Conservation (phyloP, 2,329 filamentous ascomycete genomes). For the Calonectria pseudoturangicola region DNA sequence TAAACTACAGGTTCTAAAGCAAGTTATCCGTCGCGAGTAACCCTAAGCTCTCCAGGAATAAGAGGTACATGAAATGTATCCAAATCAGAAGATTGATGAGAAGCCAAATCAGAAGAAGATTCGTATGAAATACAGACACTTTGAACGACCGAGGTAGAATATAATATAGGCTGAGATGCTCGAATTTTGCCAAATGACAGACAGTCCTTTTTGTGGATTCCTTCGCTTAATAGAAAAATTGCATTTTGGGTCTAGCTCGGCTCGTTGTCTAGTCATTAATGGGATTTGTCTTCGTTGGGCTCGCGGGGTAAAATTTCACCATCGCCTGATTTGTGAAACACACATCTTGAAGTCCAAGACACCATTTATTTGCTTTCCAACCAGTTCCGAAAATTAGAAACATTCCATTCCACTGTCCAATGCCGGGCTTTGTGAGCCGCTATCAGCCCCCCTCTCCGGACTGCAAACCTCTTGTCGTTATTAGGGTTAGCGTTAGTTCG, state of each 20-base stretch:
- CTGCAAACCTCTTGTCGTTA: not conserved
- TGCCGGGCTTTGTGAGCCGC: not conserved
- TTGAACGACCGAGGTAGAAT: not conserved
- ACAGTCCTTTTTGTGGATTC: no score
- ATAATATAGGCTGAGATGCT: not conserved
- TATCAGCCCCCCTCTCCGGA: fast-evolving
- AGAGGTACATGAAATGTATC: not conserved
- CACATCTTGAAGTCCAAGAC: conserved; percentile 19
- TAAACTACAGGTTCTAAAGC: not conserved
- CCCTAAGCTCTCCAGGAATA: no score
- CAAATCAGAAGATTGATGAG: not conserved
- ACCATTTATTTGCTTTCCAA: not conserved
- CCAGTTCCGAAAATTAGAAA: not conserved
- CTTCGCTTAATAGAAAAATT: not conserved
- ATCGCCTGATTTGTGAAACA: not conserved
- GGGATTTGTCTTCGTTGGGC: not conserved
- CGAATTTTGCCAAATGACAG: not conserved
- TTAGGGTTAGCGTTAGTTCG: not conserved
- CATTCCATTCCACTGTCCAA: not conserved
- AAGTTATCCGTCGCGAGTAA: not conserved
- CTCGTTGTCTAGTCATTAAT: conserved; percentile 20
- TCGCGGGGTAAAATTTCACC: conserved; percentile 7
- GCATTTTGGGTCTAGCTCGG: not conserved
- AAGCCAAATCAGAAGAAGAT: not conserved
- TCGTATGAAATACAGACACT: no score